Conservation (phyloP, 805 yeast genomes). For the Saturnispora hagleri region DNA sequence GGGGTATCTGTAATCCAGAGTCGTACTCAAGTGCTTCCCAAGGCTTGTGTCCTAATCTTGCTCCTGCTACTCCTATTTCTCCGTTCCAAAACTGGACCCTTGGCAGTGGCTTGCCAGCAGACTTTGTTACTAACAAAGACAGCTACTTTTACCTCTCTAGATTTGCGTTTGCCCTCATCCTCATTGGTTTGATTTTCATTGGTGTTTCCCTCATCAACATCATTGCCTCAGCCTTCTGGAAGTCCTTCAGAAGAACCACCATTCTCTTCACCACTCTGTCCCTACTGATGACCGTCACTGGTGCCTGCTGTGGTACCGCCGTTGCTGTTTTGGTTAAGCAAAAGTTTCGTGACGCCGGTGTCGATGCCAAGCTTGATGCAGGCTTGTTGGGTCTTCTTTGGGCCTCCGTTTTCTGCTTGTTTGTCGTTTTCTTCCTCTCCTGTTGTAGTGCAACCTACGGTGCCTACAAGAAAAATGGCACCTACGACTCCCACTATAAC, state of each 20-base stretch:
- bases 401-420: constrained; percentile 53
- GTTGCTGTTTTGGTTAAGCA: constrained; percentile 65
- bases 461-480: constrained; percentile 44
- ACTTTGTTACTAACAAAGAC: constrained; percentile 45
- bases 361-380: constrained; percentile 44
- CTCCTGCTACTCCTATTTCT: constrained; percentile 67
- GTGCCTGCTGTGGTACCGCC: constrained; percentile 68
- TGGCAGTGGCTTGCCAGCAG: constrained; percentile 38
- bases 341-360: constrained; percentile 46
- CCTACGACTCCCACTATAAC: constrained; percentile 6
- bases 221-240: constrained; percentile 47
- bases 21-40: constrained; percentile 21
- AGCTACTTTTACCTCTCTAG: constrained; percentile 56
- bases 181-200: constrained; percentile 51
- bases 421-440: constrained; percentile 41
- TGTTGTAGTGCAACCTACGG: constrained; percentile 41
- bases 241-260: constrained; percentile 43
- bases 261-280: constrained; percentile 44
- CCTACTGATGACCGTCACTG: constrained; percentile 46
- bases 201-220: constrained; percentile 53
- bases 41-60: constrained; percentile 31
- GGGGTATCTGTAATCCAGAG: constrained; percentile 57
- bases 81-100: constrained; percentile 67
- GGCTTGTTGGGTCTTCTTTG: constrained; percentile 55
- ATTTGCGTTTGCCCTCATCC: constrained; percentile 53